Evolutionary conservation across 495 filamentous ascomycete genomes (phyloP).

Genomic region (Sordaria brevicollis): DNA sequence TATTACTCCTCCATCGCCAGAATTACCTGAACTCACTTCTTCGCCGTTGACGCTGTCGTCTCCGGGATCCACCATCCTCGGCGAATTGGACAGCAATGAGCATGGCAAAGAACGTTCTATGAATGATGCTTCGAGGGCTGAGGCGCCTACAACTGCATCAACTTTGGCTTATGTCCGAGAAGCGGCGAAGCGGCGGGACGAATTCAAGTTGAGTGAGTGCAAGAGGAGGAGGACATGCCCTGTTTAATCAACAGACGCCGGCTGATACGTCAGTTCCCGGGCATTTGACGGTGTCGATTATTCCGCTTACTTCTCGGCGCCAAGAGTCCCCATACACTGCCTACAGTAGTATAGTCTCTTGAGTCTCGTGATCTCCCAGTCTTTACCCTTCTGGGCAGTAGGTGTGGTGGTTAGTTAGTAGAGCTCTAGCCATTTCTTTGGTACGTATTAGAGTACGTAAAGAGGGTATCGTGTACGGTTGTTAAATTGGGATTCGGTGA

Average conservation of each 20-base stretch:
- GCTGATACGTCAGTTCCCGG: neutral
- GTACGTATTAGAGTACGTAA: too few species aligned
- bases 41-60: neutral
- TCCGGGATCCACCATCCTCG: neutral
- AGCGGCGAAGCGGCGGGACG: neutral
- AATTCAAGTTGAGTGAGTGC: neutral
- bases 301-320: too few species aligned
- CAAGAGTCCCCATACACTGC: too few species aligned
- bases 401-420: too few species aligned
- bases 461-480: too few species aligned
- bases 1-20: neutral
- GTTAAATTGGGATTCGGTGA: too few species aligned
- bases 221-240: neutral
- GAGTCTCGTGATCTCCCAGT: too few species aligned
- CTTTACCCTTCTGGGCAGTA: too few species aligned
- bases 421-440: too few species aligned
- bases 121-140: neutral
- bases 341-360: too few species aligned
- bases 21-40: neutral
- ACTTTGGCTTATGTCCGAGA: neutral
- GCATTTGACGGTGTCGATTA: too few species aligned
- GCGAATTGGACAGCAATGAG: neutral
- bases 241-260: neutral
- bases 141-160: neutral
- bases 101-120: neutral